Evolutionary conservation across 2,329 filamentous ascomycete species (phyloP).

Genomic region (Simplicillium aogashimaense): DNA sequence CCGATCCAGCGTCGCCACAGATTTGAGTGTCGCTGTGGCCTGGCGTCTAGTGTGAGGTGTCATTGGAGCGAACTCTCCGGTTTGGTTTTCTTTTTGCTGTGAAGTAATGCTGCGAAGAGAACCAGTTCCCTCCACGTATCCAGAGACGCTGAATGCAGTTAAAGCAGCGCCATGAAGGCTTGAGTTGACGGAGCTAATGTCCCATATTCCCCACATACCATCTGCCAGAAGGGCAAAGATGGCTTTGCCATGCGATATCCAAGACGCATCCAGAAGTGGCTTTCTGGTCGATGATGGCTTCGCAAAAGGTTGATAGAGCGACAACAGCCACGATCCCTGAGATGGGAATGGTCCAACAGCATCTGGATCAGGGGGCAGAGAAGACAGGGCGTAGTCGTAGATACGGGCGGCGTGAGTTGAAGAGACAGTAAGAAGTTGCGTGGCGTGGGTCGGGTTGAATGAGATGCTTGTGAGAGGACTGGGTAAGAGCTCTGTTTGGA

Average conservation of each 20-base stretch:
- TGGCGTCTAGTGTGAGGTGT: conserved; percentile 51
- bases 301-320: conserved; percentile 48
- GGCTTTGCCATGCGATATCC: conserved; percentile 51
- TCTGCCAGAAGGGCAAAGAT: conserved; percentile 49
- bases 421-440: conserved; percentile 48
- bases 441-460: conserved; percentile 50
- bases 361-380: conserved; percentile 40
- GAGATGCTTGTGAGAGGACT: conserved; percentile 43
- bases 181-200: conserved; percentile 42
- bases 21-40: conserved; percentile 33
- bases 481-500: conserved; percentile 51
- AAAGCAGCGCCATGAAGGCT: conserved; percentile 48
- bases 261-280: conserved; percentile 50
- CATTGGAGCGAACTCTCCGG: conserved; percentile 51
- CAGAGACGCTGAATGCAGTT: conserved; percentile 47
- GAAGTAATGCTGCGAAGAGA: conserved; percentile 33
- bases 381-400: conserved; percentile 49
- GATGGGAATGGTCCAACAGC: conserved; percentile 39
- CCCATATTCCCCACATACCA: conserved; percentile 60
- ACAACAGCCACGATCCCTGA: conserved; percentile 56
- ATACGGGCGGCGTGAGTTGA: conserved; percentile 47
- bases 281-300: conserved; percentile 42
- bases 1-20: conserved; percentile 36
- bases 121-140: conserved; percentile 50
- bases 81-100: conserved; percentile 24